A percentile compares a stretch with the other conserved stretches of the same genome.
Evolutionary conservation across 345 rosid species (phyloP).

Genomic region (Cardiospermum halicacabum): DNA sequence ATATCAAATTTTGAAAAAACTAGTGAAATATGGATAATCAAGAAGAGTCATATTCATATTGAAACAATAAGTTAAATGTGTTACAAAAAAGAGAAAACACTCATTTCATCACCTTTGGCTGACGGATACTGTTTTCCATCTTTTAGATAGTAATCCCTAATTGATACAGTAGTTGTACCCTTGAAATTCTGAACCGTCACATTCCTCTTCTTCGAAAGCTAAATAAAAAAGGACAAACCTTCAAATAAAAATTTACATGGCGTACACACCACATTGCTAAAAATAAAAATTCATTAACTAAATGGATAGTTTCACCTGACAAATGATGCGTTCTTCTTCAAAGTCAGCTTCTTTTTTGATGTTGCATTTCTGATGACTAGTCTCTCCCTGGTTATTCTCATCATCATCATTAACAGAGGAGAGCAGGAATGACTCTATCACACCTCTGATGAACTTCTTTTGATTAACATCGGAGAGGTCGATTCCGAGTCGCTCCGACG

Average conservation of each 20-base stretch:
- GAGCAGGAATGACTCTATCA: constrained; percentile 58
- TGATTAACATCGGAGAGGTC: constrained; percentile 39
- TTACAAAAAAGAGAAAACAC: not conserved
- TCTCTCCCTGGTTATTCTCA: constrained; percentile 6
- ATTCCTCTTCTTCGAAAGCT: constrained; percentile 58
- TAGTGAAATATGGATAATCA: not conserved
- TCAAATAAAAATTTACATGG: no score
- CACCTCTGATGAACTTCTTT: constrained; percentile 48
- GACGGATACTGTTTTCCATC: constrained; percentile 42
- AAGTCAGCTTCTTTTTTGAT: constrained; percentile 18
- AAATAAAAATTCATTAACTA: no score
- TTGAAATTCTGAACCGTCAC: constrained; percentile 40
- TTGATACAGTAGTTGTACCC: constrained; percentile 44
- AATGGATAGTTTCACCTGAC: constrained; percentile 40
- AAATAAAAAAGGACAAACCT: constrained; percentile 16
- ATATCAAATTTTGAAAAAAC: not conserved
- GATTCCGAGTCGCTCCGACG: constrained; percentile 50
- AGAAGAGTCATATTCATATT: not conserved
- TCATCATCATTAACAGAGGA: constrained; percentile 20
- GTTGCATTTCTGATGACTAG: constrained; percentile 12
- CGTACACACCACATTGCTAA: no score
- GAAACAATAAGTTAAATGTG: not conserved
- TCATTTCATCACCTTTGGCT: constrained; percentile 38
- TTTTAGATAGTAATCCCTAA: constrained; percentile 45
- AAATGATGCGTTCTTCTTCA: constrained; percentile 42